Base-by-base conservation (phyloP, 2,329 filamentous ascomycete species). In the Ophiostoma fasciatum region DNA sequence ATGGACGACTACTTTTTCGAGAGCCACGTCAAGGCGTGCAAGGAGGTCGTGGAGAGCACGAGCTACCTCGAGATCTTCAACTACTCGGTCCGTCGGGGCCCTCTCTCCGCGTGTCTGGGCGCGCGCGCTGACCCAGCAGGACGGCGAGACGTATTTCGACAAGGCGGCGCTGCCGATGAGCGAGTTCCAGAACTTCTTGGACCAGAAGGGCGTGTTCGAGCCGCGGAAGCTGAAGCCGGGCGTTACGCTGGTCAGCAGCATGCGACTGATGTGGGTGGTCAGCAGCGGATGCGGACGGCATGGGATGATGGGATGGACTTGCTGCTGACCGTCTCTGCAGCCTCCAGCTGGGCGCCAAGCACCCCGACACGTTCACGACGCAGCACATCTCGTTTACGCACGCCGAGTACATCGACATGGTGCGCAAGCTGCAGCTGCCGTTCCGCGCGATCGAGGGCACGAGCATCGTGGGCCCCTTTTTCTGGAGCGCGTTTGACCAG, bases 1-100 rank as follows among this genome's bases (percentile, higher is more conserved):
- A 74, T 74, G 70, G 70, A 74, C 50, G 65, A 74, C 46, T 74
- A 71, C 49, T 62, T 73, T 53, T 74, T 74, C 45, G 55, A 57
- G 42, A 45, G 52, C 22, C 61, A 64, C 47, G 58, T 74, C 39
- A 48, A 56, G 9, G 51, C 60, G 31, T 73, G 66, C 48, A 59
- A 53, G 17, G 55, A 58, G 22, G 64, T 73, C 32, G 41, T 52
- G 4, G 71, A 75, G 51, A 54, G 53, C 36, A 74, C 68, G 14
- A 62, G 56, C 43, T 75, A 71, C 49, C 44, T 74, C 18, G 66
- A 74, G 49, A 68, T 74, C 26, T 61, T 71, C 46, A 74, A 74
- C 45, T 74, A 71, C 45, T 65, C 68, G 49, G 70, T 73, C 51
- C 43, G 65, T 49, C 3, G n/a, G n/a, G n/a, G n/a, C n/a, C n/a